Conservation (phyloP, 2,329 filamentous ascomycete genomes). For the Aspergillus piperis region DNA sequence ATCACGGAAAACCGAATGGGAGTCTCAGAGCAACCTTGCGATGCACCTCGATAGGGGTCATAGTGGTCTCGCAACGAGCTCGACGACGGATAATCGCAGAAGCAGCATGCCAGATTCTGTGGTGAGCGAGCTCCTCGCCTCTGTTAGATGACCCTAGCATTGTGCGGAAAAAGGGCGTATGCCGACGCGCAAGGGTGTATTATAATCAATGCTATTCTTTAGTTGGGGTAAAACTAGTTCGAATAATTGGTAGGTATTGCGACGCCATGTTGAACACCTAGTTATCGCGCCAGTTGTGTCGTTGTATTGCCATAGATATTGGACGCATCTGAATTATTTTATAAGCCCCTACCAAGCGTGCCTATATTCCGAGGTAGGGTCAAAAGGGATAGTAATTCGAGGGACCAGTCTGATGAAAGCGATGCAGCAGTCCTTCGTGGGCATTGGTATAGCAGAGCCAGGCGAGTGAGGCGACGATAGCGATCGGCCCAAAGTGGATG, state of each 20-base stretch:
- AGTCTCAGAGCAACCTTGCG: neutral
- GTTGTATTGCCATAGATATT: neutral
- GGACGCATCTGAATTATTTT: neutral
- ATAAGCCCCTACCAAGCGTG: neutral
- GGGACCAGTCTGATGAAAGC: neutral
- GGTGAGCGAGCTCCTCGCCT: neutral
- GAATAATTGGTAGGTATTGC: neutral
- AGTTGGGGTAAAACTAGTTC: neutral
- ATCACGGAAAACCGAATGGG: neutral
- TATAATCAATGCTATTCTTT: neutral
- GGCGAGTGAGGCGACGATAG: neutral
- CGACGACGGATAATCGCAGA: neutral
- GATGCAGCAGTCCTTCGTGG: neutral
- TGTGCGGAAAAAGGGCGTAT: neutral
- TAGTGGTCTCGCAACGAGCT: neutral
- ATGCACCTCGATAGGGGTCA: neutral
- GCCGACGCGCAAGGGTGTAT: neutral
- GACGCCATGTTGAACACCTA: neutral
- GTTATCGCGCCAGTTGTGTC: neutral
- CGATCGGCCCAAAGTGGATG: constrained; percentile 1
- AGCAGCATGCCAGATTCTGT: neutral
- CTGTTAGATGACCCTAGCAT: neutral
- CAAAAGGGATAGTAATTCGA: neutral
- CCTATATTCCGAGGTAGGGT: neutral
- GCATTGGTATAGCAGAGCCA: neutral